Evolutionary conservation across 106 monocot species (phyloP), one percentile per base, ranked within the genome.

Genomic region (Narthecium ossifragum): DNA sequence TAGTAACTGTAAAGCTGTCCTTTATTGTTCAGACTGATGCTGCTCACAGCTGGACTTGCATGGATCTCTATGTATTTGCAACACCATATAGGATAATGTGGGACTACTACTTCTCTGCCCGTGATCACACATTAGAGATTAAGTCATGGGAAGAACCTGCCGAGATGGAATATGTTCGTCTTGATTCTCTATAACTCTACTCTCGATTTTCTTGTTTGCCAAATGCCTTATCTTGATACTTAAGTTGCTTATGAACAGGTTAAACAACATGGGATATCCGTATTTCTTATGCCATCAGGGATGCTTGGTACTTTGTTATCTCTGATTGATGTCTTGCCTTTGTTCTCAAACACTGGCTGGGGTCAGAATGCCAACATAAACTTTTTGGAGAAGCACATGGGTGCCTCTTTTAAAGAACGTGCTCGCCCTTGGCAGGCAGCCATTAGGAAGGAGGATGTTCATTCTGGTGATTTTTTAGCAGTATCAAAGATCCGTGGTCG

Each of bases 211-310:
- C 34, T 27, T 0, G n/a, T 37, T 20, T 10, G 17, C 53, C 47
- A 15, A 27, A 34, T 8, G 15, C 10, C 46, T 26, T 14, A 29
- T n/a, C 43, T 14, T 28, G 28, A 52, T 41, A 13, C 38, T 46
- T 26, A 59, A 2, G 29, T 22, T 68, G 30, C 11, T 31, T 47
- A 6, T 39, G 28, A 47, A 38, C 74, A 94, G 93, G 85, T 94
- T 30, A 94, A 86, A 50, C 90, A 86, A 58, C 89, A 94, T 64
- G 94, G 94, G 11, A 55, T 94, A 26, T 86, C 90, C 55, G 73
- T 94, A 25, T 94, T 94, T 76, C 83, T 94, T 15, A 94, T 94
- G 94, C 90, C 85, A 63, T 82, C 94, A 51, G 90, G 90, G 67
- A 94, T 94, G 94, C 78, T 94, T 57, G 85, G 94, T 51, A 94